Base-by-base conservation (phyloP, 768 basidiomycete genomes). In the Lentinula edodes region DNA sequence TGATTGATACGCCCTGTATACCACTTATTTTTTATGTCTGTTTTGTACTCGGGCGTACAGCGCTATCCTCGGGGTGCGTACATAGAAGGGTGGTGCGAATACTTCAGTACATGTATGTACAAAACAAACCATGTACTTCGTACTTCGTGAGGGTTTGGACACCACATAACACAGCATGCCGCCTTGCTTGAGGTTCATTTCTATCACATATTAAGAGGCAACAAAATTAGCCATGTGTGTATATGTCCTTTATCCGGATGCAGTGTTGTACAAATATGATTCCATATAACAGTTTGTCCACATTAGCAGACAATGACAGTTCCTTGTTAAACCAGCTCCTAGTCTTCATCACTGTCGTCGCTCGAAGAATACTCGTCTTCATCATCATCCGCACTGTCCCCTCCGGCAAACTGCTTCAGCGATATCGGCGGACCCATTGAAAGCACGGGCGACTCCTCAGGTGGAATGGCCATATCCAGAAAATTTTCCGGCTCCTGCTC, bases 341-440 rank as follows among this genome's bases (percentile, higher is more conserved):
- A 82, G 63, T 83, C 78, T 55, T 82, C 81, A 61, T 85, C 83
- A 65, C 79, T 83, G 2, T 85, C 83, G 32, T 83, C 78, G 63
- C 82, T 84, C 8, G 80, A 80, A 16, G 79, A 78, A 60, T 79
- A 82, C 43, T 81, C 83, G 55, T 83, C 82, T 34, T 82, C 79
- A 38, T 78, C 74, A 39, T 82, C 79, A 38, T 78, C 74, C 39
- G 64, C 74, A 46, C 71, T 75, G 18, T 61, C 66, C 28, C 61
- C 68, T 52, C 75, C 80, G 8, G 76, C 84, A 62, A 81, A 77
- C 62, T 77, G 74, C 62, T 79, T 79, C 62, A 85, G 62, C 36
- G 85, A 84, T 35, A 86, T 76, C 12, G 83, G 83, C 39, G 70
- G 71, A 46, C 70, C 66, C 36, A 61, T 45, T 36, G 63, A 61